phyloP scores from a whole-genome alignment of 768 basidiomycete genomes.

The Dentipellis sp. region DNA sequence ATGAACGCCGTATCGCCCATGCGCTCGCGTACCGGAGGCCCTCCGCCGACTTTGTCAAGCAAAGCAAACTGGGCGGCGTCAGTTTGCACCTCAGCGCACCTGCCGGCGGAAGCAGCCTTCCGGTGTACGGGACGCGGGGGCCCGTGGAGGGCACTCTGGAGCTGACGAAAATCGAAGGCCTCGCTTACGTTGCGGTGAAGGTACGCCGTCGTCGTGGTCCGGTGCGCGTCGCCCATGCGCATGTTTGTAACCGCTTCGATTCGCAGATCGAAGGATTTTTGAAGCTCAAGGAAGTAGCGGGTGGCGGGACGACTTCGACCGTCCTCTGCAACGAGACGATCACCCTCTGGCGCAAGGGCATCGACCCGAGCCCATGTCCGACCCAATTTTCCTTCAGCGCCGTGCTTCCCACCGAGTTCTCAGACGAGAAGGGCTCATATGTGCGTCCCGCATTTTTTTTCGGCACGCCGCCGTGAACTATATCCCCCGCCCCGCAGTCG shows the following conservation, averaged over 20 bases:
- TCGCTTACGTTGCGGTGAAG: constrained; percentile 10
- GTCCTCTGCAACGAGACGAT: constrained; percentile 43
- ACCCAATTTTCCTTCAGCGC: constrained; percentile 42
- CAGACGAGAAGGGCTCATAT: constrained; percentile 45
- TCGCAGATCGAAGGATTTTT: constrained; percentile 20
- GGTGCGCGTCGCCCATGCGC: background rate
- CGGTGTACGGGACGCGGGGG: constrained; percentile 7
- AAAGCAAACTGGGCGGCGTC: constrained; percentile 8
- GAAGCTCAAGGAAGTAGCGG: constrained; percentile 20
- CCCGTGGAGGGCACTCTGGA: constrained; percentile 10
- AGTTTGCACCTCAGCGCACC: constrained; percentile 10
- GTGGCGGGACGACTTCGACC: constrained; percentile 47
- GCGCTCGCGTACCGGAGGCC: background rate
- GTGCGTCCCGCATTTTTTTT: constrained; percentile 27
- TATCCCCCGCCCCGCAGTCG: constrained; percentile 28
- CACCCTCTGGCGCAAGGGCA: constrained; percentile 50
- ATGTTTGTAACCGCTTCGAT: background rate
- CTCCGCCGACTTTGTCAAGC: constrained; percentile 9
- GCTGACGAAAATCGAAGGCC: constrained; percentile 9
- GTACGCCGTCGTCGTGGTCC: background rate
- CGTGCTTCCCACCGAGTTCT: constrained; percentile 48
- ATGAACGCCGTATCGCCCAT: constrained; percentile 5
- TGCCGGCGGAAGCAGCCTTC: background rate
- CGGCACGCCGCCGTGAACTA: background rate
- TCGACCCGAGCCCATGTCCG: constrained; percentile 37